Percentiles rank a stretch among this genome's conserved stretches.
Conservation (phyloP, 306 rosid genomes). For the Acacia crassicarpa region DNA sequence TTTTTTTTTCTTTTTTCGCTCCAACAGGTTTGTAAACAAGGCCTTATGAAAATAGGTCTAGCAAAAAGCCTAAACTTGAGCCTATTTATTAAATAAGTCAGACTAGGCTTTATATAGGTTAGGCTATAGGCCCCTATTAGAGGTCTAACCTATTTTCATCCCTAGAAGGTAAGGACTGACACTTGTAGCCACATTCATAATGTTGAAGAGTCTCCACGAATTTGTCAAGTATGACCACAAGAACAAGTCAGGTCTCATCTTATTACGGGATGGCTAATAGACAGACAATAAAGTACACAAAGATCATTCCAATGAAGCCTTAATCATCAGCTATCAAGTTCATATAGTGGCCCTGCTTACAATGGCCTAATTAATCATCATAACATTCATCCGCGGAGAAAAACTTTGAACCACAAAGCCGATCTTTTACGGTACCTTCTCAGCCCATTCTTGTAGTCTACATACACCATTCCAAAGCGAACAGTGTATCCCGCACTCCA, state of each 20-base stretch:
- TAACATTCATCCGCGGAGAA: conserved; percentile 41
- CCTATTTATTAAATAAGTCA: too few species aligned
- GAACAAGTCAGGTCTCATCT: background rate
- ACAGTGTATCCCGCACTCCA: conserved; percentile 57
- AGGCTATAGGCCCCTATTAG: too few species aligned
- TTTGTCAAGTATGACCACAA: background rate
- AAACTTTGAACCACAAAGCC: conserved; percentile 62
- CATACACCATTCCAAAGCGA: conserved; percentile 61
- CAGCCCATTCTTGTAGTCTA: conserved; percentile 55
- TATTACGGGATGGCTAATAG: background rate
- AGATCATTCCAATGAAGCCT: background rate
- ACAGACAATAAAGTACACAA: background rate
- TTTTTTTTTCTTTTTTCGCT: too few species aligned
- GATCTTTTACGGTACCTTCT: conserved; percentile 59
- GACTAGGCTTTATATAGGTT: too few species aligned
- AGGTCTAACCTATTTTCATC: too few species aligned
- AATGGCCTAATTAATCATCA: conserved; percentile 1
- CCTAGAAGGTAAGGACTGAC: background rate
- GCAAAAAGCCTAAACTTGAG: too few species aligned
- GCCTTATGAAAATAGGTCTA: too few species aligned
- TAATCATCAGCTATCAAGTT: conserved; percentile 5
- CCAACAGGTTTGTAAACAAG: too few species aligned
- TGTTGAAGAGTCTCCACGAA: background rate
- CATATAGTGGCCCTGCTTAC: conserved; percentile 7
- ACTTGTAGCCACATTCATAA: background rate